Conservation (phyloP, 1,284 basidiomycete species). For the Ganoderma multipileum region DNA sequence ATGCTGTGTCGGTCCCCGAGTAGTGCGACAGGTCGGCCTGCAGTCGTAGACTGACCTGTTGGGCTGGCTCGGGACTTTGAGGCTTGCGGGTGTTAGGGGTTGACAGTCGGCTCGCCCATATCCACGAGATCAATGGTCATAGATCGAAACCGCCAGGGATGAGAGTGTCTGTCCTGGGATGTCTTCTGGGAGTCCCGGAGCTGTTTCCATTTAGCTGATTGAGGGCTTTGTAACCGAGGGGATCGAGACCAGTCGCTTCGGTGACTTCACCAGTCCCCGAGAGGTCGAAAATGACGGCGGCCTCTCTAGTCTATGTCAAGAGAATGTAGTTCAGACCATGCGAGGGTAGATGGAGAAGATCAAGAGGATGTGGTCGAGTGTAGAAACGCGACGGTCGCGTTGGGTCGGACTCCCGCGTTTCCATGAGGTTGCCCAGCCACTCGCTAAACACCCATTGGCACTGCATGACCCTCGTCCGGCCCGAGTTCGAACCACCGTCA, state of each 20-base stretch:
- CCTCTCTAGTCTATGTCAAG: neutral
- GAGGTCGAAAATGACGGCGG: neutral
- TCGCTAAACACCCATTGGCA: neutral
- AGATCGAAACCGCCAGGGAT: neutral
- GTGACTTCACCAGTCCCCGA: neutral
- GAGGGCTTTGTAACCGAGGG: neutral
- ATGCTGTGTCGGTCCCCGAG: neutral
- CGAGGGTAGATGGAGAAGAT: neutral
- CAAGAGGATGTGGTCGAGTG: neutral
- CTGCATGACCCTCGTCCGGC: neutral
- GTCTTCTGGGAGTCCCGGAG: neutral
- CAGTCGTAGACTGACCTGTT: neutral
- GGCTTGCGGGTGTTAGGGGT: neutral
- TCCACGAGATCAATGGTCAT: neutral
- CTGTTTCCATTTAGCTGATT: neutral
- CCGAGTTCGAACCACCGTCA: neutral
- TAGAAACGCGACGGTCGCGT: neutral
- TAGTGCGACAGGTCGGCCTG: neutral
- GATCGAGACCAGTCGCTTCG: neutral
- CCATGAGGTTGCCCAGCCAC: neutral
- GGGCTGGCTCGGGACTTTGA: neutral
- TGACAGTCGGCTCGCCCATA: neutral
- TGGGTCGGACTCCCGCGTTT: neutral
- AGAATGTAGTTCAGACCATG: neutral
- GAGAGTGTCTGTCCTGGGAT: neutral